phyloP scores from a whole-genome alignment of 2,329 filamentous ascomycete genomes.

The Zymoseptoria passerinii region DNA sequence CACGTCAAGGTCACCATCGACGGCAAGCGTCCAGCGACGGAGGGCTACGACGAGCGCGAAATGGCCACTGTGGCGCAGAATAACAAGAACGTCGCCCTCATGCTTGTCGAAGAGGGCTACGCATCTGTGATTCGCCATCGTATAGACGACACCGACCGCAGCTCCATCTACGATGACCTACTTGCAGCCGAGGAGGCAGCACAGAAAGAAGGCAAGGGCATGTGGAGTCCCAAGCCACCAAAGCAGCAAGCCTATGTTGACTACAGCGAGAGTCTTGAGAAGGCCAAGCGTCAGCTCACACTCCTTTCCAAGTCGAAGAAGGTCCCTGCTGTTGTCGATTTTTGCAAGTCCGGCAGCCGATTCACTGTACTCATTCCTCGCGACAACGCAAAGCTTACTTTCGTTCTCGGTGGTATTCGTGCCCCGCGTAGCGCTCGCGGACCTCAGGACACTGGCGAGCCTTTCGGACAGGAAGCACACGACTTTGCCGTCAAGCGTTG shows the following conservation, averaged over 20 bases:
- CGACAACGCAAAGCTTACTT: constrained; percentile 87
- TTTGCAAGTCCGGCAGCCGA: constrained; percentile 91
- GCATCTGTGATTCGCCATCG: constrained; percentile 90
- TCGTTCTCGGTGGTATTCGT: constrained; percentile 88
- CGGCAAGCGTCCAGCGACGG: constrained; percentile 78
- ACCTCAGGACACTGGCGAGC: constrained; percentile 73
- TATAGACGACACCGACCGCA: constrained; percentile 87
- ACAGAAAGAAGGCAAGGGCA: constrained; percentile 81
- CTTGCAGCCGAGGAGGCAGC: constrained; percentile 71
- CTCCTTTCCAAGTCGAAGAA: constrained; percentile 84
- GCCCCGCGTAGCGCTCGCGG: constrained; percentile 79
- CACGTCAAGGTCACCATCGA: constrained; percentile 84
- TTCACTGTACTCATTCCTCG: constrained; percentile 88
- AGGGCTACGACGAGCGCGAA: constrained; percentile 89
- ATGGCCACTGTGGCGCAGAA: constrained; percentile 80
- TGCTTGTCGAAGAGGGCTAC: constrained; percentile 86
- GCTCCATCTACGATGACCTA: constrained; percentile 86
- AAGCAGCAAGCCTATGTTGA: constrained; percentile 77
- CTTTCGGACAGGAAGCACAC: constrained; percentile 88
- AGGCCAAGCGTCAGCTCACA: constrained; percentile 88
- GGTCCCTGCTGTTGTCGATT: constrained; percentile 88
- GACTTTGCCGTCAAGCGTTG: constrained; percentile 82
- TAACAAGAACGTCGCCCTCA: constrained; percentile 77
- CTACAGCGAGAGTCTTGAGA: constrained; percentile 85
- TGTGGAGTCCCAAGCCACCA: constrained; percentile 86